phyloP scores from a whole-genome alignment of 805 yeast species.

The Candida ascalaphidarum region DNA sequence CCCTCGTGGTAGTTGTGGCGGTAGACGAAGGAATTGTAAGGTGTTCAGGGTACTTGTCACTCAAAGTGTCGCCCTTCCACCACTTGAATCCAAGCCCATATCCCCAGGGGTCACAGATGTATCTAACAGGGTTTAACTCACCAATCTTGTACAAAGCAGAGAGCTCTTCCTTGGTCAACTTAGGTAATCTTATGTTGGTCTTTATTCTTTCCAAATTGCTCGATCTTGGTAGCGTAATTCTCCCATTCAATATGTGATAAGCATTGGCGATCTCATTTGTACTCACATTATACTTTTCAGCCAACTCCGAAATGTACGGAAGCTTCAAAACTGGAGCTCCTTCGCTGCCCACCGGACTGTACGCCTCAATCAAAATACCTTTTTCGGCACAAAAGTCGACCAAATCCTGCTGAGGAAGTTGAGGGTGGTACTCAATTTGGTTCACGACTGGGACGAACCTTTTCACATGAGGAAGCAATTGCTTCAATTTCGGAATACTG shows the following conservation, averaged over 20 bases:
- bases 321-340: conserved; percentile 58
- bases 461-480: conserved; percentile 23
- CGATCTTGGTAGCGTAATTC: conserved; percentile 63
- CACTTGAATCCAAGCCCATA: conserved; percentile 26
- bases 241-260: conserved; percentile 51
- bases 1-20: too few relatives aligned
- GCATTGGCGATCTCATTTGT: conserved; percentile 53
- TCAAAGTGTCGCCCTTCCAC: conserved; percentile 24
- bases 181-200: conserved; percentile 23
- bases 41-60: too few relatives aligned
- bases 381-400: conserved; percentile 27
- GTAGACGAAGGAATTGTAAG: too few relatives aligned
- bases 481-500: conserved; percentile 18
- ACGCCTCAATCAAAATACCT: conserved; percentile 40
- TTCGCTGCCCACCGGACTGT: conserved; percentile 54
- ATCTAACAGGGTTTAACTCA: conserved; percentile 19
- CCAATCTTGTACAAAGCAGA: conserved; percentile 21
- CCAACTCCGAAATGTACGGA: conserved; percentile 42
- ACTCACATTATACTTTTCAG: conserved; percentile 44
- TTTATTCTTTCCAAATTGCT: conserved; percentile 56
- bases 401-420: conserved; percentile 30
- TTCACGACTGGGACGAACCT: conserved; percentile 42
- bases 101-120: conserved; percentile 27
- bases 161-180: conserved; percentile 29
- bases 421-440: conserved; percentile 37